phyloP scores from a whole-genome alignment of 768 basidiomycete species.

The Leucocoprinus sp. region DNA sequence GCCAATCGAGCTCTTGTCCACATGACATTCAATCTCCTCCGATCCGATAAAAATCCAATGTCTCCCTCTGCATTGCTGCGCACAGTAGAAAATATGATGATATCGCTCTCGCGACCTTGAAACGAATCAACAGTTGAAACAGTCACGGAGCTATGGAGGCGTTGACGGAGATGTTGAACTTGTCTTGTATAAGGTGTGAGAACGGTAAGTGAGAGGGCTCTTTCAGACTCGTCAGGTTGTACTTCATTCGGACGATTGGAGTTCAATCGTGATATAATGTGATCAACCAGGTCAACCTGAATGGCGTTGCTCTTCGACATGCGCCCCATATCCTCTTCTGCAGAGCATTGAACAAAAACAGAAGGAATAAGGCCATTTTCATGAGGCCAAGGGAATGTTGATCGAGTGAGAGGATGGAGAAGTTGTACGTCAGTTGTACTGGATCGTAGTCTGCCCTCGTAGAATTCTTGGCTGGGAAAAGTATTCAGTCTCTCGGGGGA shows the following conservation, averaged over 20 bases:
- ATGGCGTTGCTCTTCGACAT: constrained; percentile 56
- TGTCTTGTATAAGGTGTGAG: constrained; percentile 60
- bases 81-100: constrained; percentile 59
- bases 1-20: constrained; percentile 59
- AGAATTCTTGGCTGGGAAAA: constrained; percentile 60
- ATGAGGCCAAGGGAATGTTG: constrained; percentile 53
- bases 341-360: constrained; percentile 48
- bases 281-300: constrained; percentile 45
- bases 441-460: constrained; percentile 44
- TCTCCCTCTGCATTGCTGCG: constrained; percentile 51
- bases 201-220: constrained; percentile 32
- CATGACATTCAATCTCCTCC: constrained; percentile 55
- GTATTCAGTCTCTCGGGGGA: constrained; percentile 48
- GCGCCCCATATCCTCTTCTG: constrained; percentile 51
- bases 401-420: constrained; percentile 27
- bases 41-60: constrained; percentile 60
- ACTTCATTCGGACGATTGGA: constrained; percentile 8
- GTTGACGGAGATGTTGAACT: constrained; percentile 34
- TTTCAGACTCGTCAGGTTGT: constrained; percentile 12
- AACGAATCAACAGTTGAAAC: constrained; percentile 54
- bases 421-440: constrained; percentile 30
- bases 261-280: constrained; percentile 36
- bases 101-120: constrained; percentile 61
- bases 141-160: constrained; percentile 27
- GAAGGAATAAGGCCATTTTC: constrained; percentile 35